Conservation (phyloP, 1,139 yeast species). For the Geotrichum reessii region DNA sequence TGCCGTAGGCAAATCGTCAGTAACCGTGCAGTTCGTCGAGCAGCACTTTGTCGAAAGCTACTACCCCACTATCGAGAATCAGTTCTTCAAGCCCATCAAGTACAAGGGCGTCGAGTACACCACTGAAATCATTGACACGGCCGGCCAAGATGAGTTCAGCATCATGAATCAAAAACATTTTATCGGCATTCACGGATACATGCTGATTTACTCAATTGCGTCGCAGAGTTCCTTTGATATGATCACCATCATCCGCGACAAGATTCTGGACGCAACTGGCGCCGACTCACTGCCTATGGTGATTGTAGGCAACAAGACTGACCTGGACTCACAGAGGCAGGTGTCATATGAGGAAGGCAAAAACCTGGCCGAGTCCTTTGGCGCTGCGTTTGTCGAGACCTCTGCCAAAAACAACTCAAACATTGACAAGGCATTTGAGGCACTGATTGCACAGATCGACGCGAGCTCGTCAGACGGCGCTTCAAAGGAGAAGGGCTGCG, state of each 20-base stretch:
- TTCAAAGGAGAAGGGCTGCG: constrained; percentile 36
- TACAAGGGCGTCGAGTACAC: constrained; percentile 74
- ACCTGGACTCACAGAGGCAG: constrained; percentile 55
- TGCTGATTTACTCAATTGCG: constrained; percentile 76
- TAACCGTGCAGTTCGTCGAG: constrained; percentile 82
- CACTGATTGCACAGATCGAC: constrained; percentile 68
- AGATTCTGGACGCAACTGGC: constrained; percentile 72
- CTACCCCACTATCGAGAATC: constrained; percentile 91
- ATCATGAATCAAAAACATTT: constrained; percentile 77
- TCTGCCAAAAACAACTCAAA: constrained; percentile 73
- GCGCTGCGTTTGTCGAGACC: constrained; percentile 70
- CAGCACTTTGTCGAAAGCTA: constrained; percentile 84
- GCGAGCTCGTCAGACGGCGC: constrained; percentile 47
- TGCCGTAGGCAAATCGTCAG: constrained; percentile 84
- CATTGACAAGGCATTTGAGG: constrained; percentile 59
- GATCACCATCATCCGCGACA: constrained; percentile 72
- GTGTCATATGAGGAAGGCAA: constrained; percentile 62
- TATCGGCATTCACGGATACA: constrained; percentile 80
- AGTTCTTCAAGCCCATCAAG: constrained; percentile 66
- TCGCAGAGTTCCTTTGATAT: constrained; percentile 75
- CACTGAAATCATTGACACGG: constrained; percentile 84
- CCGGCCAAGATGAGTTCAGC: constrained; percentile 86
- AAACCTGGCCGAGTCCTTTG: constrained; percentile 54
- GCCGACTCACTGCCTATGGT: constrained; percentile 71
- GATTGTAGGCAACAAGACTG: constrained; percentile 79